Conservation (phyloP, 2,329 filamentous ascomycete species). For the Coleophoma eucalyptorum region DNA sequence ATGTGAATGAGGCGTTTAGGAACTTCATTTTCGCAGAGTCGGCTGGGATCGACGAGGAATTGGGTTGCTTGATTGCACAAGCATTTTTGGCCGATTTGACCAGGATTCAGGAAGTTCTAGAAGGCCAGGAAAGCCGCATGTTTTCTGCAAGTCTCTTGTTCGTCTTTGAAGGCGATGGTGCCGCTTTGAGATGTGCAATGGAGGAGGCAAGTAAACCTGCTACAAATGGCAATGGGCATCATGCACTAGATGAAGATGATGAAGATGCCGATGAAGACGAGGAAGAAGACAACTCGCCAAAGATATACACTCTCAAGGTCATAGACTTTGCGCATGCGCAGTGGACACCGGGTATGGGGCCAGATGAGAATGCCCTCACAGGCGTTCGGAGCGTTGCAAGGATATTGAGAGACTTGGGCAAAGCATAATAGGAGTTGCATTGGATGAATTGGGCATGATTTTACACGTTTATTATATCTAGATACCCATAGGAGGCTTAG, state of each 20-base stretch:
- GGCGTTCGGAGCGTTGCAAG: conserved; percentile 69
- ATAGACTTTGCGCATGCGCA: conserved; percentile 96
- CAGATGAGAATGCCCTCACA: conserved; percentile 77
- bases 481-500: conserved; percentile 16
- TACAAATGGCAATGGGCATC: conserved; percentile 24
- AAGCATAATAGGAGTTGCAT: background rate
- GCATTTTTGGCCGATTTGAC: conserved; percentile 51
- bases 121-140: conserved; percentile 57
- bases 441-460: conserved; percentile 3
- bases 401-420: conserved; percentile 58
- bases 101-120: conserved; percentile 48
- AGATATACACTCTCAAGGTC: conserved; percentile 76
- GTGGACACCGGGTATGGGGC: conserved; percentile 75
- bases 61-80: conserved; percentile 51
- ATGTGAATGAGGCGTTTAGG: conserved; percentile 49
- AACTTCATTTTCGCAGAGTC: conserved; percentile 54
- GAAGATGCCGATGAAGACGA: conserved; percentile 53
- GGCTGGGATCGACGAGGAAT: conserved; percentile 55
- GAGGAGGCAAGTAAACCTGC: conserved; percentile 26
- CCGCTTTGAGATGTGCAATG: conserved; percentile 38
- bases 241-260: conserved; percentile 39
- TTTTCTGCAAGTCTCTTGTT: conserved; percentile 54
- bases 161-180: conserved; percentile 60
- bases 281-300: conserved; percentile 51
- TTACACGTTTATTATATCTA: conserved; percentile 10